Base-by-base conservation (phyloP, 2,329 filamentous ascomycete genomes). In the Aspergillus japonicus region DNA sequence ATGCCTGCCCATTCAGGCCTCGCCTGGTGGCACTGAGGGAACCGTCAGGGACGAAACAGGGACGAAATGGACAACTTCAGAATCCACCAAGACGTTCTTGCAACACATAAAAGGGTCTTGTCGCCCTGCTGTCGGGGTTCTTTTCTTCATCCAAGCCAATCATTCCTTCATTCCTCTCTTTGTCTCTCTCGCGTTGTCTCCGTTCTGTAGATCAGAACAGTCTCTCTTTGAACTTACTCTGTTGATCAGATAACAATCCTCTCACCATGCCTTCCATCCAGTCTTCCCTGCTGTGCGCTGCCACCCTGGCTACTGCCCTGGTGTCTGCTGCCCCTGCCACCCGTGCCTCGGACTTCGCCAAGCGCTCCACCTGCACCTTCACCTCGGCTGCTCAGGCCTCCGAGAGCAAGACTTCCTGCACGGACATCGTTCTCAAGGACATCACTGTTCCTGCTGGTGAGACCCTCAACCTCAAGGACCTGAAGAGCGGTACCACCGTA, bases 401-500 rank as follows among this genome's bases (percentile, higher is more conserved):
- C 42, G 53, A 55, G 53, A 55, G 53, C 11, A 55, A 55, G 42
- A 35, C 42, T 24, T 55, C 53, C 23, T 55, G 53, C 53, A 35
- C 53, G 14, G 24, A 31, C 44, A 55, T 55, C 21, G 53, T 55
- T 11, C 53, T 55, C 24, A 55, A 55, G 53, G 53, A 55, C 26
- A 55, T 55, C 42, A 55, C 53, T 10, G 53, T 55, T 24, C 53
- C 53, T 48, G 53, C 53, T 7, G 53, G 53, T 24, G 44, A 55
- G 53, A 55, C 26, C 8, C 60, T 53, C 61, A 26, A 62, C 39
- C 58, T 69, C 42, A 48, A 55, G 53, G 53, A 55, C 53, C 53
- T 55, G 24, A 47, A 55, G 24, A 68, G 73, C 19, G 82, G 81
- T 62, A 85, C 84, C 14, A 79, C 73, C 57, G 80, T 79, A 67